Base-by-base conservation (phyloP, 2,329 filamentous ascomycete genomes). In the Lojkania enalia region DNA sequence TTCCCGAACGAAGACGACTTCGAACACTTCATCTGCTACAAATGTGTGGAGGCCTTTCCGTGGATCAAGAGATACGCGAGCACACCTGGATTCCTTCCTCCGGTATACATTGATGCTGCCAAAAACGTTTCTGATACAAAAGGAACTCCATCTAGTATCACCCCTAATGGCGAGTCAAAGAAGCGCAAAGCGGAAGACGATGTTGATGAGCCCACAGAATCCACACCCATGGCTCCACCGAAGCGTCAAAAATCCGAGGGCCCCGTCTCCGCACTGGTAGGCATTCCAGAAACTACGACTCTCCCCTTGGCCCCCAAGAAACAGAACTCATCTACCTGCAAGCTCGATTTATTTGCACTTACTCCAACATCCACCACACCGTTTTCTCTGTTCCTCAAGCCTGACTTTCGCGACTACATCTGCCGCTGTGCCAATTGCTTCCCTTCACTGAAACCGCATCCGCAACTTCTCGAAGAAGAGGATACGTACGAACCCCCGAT, bases 51-150 rank as follows among this genome's bases (percentile, higher is more conserved):
- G 30, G 83, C 90, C 1, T 83, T 90, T 57, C 88, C 90, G 0
- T 99, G 94, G 94, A 86, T 97, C 67, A 95, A 92, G 73, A 77
- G 78, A 52, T 97, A 97, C 64, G 90, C 88, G 4, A 86, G 87
- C 2, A 82, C 87, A 0, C 64, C 82, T 0, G 90, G 91, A 0
- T 97, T 99, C 61, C 75, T 97, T 0, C 77, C 82, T 0, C 80
- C 91, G 0, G 80, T 96, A 0, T 85, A 84, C 54, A 69, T 71
- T 48, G 57, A 72, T 21, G 57, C 56, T n/a, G 44, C 48, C 3
- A 38, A 61, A 16, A 60, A 62, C 13, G 25, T 42, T 16, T 29
- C 46, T 4, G 42, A 54, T 16, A 21, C 37, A 3, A 39, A 45
- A 35, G 11, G 16, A 11, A 11, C 15, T 5, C 16, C 21, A 20